phyloP scores from a whole-genome alignment of 768 basidiomycete species.

The Agaricus blazei region DNA sequence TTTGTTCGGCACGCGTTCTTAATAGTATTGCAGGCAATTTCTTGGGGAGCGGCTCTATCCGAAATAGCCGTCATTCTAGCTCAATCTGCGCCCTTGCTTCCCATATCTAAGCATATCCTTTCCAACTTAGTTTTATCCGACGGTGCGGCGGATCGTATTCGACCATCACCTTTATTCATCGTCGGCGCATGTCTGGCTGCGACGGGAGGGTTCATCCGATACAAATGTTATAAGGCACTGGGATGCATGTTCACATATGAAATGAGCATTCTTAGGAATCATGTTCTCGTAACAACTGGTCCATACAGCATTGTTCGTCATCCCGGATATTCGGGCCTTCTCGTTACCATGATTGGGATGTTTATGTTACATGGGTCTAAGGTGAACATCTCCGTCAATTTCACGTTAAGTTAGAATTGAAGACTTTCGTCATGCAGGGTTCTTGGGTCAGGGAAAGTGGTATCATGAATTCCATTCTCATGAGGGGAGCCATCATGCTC shows the following conservation, averaged over 20 bases:
- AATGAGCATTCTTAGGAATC: constrained; percentile 40
- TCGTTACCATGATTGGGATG: constrained; percentile 30
- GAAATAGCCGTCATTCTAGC: constrained; percentile 35
- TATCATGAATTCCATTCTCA: constrained; percentile 25
- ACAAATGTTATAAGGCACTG: constrained; percentile 39
- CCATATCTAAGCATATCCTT: constrained; percentile 20
- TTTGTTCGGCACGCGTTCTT: not conserved
- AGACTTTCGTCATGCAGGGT: constrained; percentile 22
- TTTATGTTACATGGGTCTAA: constrained; percentile 28
- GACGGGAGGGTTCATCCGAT: constrained; percentile 37
- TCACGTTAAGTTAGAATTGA: too few species aligned
- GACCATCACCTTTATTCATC: constrained; percentile 26
- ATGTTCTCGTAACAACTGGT: constrained; percentile 41
- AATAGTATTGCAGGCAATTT: constrained; percentile 23
- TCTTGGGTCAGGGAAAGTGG: constrained; percentile 44
- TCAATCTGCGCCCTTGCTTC: constrained; percentile 17
- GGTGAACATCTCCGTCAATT: constrained; percentile 18
- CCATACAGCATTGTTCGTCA: constrained; percentile 46
- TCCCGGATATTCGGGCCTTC: constrained; percentile 43
- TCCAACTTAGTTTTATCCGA: constrained; percentile 21
- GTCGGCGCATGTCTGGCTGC: constrained; percentile 32
- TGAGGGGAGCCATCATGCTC: constrained; percentile 20
- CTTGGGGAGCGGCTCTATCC: constrained; percentile 31
- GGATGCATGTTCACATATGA: constrained; percentile 49
- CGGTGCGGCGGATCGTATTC: constrained; percentile 18